Evolutionary conservation across 1,284 basidiomycete species (phyloP).

Genomic region (Moesziomyces sp.): DNA sequence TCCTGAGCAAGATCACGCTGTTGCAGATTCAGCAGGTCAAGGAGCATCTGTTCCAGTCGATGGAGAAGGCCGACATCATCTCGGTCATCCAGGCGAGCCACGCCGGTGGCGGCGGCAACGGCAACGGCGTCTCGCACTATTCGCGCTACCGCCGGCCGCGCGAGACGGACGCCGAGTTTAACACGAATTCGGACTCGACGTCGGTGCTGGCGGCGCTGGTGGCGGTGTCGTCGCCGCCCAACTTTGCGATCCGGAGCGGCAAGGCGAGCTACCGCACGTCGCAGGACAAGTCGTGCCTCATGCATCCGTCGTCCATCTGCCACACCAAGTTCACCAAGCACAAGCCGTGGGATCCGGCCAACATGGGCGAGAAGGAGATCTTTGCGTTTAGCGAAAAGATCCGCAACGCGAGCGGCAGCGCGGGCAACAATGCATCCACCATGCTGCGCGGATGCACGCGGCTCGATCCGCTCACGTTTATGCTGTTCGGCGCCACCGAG

Average conservation of each 20-base stretch:
- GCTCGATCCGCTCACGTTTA: constrained; percentile 88
- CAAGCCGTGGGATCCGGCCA: constrained; percentile 69
- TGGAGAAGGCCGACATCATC: constrained; percentile 75
- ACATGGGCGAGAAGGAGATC: constrained; percentile 75
- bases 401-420: constrained; percentile 75
- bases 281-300: constrained; percentile 84
- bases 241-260: constrained; percentile 85
- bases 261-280: constrained; percentile 81
- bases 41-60: constrained; percentile 79
- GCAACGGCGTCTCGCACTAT: constrained; percentile 4
- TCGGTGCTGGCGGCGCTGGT: constrained; percentile 88
- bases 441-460: constrained; percentile 76
- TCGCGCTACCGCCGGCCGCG: constrained; percentile 44
- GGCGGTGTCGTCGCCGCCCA: constrained; percentile 88
- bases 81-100: constrained; percentile 50
- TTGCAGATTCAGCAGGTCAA: constrained; percentile 86
- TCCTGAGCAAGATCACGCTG: constrained; percentile 85
- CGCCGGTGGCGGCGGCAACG: constrained; percentile 9
- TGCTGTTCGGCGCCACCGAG: constrained; percentile 89
- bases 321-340: constrained; percentile 75
- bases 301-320: constrained; percentile 90
- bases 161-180: constrained; percentile 71
- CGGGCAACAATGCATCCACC: constrained; percentile 73
- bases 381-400: constrained; percentile 88
- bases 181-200: constrained; percentile 76